Base-by-base conservation (phyloP, 2,329 filamentous ascomycete genomes). In the Neofusicoccum cordaticola region DNA sequence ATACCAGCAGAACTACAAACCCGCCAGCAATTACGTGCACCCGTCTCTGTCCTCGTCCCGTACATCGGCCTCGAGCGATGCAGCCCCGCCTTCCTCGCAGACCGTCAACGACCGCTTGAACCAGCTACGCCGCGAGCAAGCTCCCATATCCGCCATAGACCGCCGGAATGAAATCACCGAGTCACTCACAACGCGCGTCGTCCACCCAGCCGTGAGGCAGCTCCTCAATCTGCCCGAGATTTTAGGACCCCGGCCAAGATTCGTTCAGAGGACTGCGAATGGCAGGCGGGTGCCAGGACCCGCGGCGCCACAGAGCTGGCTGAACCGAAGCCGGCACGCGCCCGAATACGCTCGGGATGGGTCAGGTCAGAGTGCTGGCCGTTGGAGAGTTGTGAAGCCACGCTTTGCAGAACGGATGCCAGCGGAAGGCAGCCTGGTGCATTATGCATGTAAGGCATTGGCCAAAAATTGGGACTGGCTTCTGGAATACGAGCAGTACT, bases 391-490 rank as follows among this genome's bases (percentile, higher is more conserved):
- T 1, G 15, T 63, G 44, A 51, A 27, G 37, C 37, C 63, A 13
- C 50, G 39, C 9, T 62, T 56, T 13, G 42, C 64, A 6, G 56
- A 65, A n/a, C 64, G 57, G 9, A 31, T 65, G 57, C 67, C 66
- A 1, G 51, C 67, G 7, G 67, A 70, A 41, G 31, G 58, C n/a
- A 84, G 81, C 61, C 74, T 89, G 7, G 67, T 82, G 51, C 81
- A 88, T 72, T 70, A 78, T 4, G 72, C 81, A 15, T 71, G 89
- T 42, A 85, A 83, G 68, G 78, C 79, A 0, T 82, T 88, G 69
- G 85, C 85, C 2, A 69, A 73, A 27, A 80, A 86, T 27, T 89
- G 86, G 86, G 72, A 79, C 9, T 81, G 82, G 73, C 81, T 88
- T 66, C 72, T 83, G 31, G 80, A 84, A 60, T 86, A 86, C 67